These are phyloP conservation scores for Fusarium circinatum DNA, from an alignment of 2,329 filamentous ascomycete genomes.

Conservation along the genomic window DNA sequence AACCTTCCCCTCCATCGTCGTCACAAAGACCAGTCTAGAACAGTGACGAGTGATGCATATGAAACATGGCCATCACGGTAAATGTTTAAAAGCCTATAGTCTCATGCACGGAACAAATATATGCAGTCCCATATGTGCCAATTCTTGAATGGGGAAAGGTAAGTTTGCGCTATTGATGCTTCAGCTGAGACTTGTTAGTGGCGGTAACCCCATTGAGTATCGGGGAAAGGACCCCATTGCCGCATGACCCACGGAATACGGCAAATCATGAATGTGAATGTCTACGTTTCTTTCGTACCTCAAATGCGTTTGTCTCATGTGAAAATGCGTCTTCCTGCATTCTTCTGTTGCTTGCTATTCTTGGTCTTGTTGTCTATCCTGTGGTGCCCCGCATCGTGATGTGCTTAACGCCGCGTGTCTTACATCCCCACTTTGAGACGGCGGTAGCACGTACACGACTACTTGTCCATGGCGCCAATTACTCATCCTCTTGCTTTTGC, in stretches of 20 bases:
- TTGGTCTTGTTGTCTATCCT: too few species aligned
- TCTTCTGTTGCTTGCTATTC: rapidly evolving
- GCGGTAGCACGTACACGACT: background rate
- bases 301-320: background rate
- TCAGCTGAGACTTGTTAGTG: background rate
- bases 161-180: background rate
- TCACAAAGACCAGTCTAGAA: background rate
- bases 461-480: rapidly evolving
- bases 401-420: background rate
- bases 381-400: background rate
- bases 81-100: background rate
- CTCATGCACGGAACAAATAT: background rate
- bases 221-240: background rate
- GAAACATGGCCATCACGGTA: background rate
- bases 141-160: background rate
- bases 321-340: background rate
- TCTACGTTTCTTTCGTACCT: rapidly evolving
- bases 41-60: background rate
- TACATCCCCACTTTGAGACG: background rate
- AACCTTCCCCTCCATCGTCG: background rate
- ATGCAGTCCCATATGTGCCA: background rate
- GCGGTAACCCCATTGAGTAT: background rate
- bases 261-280: background rate
- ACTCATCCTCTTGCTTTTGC: rapidly evolving
- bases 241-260: background rate